Evolutionary conservation across 805 yeast species (phyloP), one percentile per base, ranked within the genome.

Genomic region (Teunomyces panamensis): DNA sequence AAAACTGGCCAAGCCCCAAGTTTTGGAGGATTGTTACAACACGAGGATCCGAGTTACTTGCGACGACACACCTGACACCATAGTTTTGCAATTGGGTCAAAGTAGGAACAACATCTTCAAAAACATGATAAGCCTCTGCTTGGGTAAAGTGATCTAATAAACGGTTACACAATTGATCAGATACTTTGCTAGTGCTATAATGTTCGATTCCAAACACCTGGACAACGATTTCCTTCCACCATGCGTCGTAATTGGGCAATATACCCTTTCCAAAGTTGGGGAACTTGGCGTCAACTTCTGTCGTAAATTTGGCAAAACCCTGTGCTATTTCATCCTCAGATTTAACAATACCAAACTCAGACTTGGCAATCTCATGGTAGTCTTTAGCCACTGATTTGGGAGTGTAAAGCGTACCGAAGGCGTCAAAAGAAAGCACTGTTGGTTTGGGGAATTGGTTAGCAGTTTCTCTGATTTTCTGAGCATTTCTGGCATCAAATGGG

Each of bases 1-100:
- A 73, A 53, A 59, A 80, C 16, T 68, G 46, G 16, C 56, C 52
- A 14, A 84, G 52, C 0, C 73, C 77, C 39, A 85, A 70, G 53
- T 75, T 69, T 27, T 77, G 52, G 26, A 86, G 50, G 3, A 83
- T 62, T 4, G 59, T 56, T 28, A 67, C 58, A n/a, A 79, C 77
- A 11, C 83, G 56, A 2, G 78, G 75, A 61, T 85, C 91, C 0
- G 89, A 82, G 58, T 86, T 86, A 48, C 85, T 79, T 7, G 81
- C 67, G 3, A 80, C 71, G 1, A 79, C 73, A 7, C 80, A 39
- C 1, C 63, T 56, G 1, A 77, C 59, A 4, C 67, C 71, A 9
- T 59, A 55, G 4, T 56, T 52, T 35, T 61, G 44, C 27, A 76
- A 60, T 9, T 49, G 55, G 24, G 58, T 52, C 42, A 83, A 60